A percentile compares a stretch with the other conserved stretches of the same genome.
These are phyloP conservation scores for Vaccinium corymbosum DNA, from an alignment of 148 eudicot species.

Conservation along the genomic window DNA sequence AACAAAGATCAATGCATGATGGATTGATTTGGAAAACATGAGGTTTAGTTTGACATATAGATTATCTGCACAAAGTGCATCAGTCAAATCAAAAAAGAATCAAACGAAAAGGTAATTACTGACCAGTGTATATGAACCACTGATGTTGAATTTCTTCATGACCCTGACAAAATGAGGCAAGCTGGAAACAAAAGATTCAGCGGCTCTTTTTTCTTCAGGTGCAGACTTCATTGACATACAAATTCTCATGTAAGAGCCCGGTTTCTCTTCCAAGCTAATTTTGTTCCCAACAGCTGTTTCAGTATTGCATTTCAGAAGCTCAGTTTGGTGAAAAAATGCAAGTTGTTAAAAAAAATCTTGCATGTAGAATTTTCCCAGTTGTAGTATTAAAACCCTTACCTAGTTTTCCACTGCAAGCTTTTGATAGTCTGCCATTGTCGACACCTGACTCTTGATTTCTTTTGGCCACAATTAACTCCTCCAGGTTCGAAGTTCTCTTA, in stretches of 20 bases:
- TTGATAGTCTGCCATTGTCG: slow-evolving; percentile 15
- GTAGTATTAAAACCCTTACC: slow-evolving; percentile 23
- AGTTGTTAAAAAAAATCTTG: not conserved
- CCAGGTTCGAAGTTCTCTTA: slow-evolving; percentile 9
- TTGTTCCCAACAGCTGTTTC: slow-evolving; percentile 26
- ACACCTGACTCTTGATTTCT: slow-evolving; percentile 9
- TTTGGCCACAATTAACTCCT: not conserved
- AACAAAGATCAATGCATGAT: not conserved
- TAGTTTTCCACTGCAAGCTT: slow-evolving; percentile 22
- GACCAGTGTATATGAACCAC: slow-evolving; percentile 75
- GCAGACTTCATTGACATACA: slow-evolving; percentile 59
- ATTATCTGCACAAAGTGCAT: not conserved
- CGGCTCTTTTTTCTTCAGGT: slow-evolving; percentile 71
- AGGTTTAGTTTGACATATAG: not conserved
- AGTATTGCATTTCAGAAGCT: slow-evolving; percentile 12
- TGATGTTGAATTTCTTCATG: slow-evolving; percentile 74
- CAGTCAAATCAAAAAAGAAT: not conserved
- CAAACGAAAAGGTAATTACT: slow-evolving; percentile 24
- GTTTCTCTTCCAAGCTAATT: slow-evolving; percentile 23
- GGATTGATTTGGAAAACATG: not conserved
- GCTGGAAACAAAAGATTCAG: slow-evolving; percentile 59
- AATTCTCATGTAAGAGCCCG: slow-evolving; percentile 33
- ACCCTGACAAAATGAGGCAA: slow-evolving; percentile 77
- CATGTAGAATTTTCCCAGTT: not conserved
- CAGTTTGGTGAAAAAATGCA: slow-evolving; percentile 6